phyloP scores from a whole-genome alignment of 371 early-diverging fungal species.

The Rhizopus arrhizus region DNA sequence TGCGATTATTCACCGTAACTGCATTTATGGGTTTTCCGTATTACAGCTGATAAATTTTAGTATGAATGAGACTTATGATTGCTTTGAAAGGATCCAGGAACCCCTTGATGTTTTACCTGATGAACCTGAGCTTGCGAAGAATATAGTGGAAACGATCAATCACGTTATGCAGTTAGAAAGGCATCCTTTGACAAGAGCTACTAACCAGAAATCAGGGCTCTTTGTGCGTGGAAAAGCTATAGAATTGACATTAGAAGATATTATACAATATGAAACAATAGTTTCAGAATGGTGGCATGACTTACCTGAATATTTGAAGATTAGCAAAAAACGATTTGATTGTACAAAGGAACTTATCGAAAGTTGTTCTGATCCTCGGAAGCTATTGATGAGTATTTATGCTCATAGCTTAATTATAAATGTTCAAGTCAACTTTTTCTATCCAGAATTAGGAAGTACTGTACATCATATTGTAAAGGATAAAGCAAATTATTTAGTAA shows the following conservation, averaged over 20 bases:
- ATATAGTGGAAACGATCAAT: neutral
- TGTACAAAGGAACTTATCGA: constrained; percentile 6
- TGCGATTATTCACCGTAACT: constrained; percentile 9
- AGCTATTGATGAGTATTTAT: constrained; percentile 1
- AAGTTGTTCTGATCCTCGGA: neutral
- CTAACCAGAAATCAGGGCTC: neutral
- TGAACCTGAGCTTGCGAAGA: neutral
- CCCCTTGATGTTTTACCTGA: constrained; percentile 1
- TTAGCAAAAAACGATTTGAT: neutral
- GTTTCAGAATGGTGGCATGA: constrained; percentile 10
- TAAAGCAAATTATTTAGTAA: constrained; percentile 3
- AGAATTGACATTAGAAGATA: constrained; percentile 9
- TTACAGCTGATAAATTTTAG: neutral
- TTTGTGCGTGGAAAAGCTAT: neutral
- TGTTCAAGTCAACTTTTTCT: neutral
- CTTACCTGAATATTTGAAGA: constrained; percentile 2
- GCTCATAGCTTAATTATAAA: neutral
- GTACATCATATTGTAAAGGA: constrained; percentile 11
- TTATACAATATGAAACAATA: neutral
- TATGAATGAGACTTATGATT: neutral
- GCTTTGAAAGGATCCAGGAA: neutral
- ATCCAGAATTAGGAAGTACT: neutral
- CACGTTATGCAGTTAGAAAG: neutral
- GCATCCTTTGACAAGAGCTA: neutral
- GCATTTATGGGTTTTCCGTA: neutral